A percentile compares a stretch with the other conserved stretches of the same genome.
Evolutionary conservation across 306 rosid genomes (phyloP).

Genomic region (Luffa aegyptiaca): DNA sequence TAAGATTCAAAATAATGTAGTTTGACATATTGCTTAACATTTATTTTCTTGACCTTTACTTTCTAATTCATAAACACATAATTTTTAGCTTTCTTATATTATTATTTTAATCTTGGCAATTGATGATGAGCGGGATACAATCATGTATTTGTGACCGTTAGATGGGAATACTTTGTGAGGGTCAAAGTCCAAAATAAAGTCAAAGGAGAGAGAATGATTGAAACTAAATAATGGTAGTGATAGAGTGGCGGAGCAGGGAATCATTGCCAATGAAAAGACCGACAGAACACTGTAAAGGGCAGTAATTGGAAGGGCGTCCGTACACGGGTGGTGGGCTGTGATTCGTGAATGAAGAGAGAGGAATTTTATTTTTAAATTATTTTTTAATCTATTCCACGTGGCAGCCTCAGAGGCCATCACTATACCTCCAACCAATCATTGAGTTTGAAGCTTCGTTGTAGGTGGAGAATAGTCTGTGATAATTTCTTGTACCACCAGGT

Average conservation of each 20-base stretch:
- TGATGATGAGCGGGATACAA: neutral
- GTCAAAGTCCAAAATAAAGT: neutral
- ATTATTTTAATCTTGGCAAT: no score
- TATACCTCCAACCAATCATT: neutral
- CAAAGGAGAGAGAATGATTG: neutral
- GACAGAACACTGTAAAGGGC: neutral
- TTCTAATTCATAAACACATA: no score
- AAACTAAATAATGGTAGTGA: neutral
- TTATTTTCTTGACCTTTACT: no score
- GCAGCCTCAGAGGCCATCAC: neutral
- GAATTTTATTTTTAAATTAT: neutral
- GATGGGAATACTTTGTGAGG: neutral
- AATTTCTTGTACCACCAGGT: neutral
- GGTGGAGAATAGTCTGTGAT: neutral
- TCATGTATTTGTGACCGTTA: neutral
- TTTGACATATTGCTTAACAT: no score
- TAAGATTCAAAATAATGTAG: no score
- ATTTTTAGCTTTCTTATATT: no score
- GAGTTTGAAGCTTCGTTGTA: neutral
- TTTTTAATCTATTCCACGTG: neutral
- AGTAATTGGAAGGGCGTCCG: neutral
- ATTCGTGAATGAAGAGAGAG: neutral
- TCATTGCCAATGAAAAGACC: neutral
- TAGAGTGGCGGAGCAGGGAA: neutral
- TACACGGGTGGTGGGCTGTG: conserved; percentile 5